Conservation (phyloP, 1,284 basidiomycete genomes). For the Malassezia nana region DNA sequence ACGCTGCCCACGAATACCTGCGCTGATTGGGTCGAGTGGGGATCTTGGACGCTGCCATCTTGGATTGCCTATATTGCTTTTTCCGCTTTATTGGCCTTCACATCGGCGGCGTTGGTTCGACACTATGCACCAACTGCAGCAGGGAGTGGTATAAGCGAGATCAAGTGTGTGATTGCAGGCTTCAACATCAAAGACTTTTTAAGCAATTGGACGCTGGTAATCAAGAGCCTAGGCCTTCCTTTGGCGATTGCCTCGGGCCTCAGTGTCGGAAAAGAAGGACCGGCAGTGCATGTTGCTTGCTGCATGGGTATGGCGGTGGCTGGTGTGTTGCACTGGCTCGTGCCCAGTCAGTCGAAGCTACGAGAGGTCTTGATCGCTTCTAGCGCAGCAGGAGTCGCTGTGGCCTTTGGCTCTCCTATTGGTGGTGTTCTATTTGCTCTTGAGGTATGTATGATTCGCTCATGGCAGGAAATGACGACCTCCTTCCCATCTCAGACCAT, state of each 20-base stretch:
- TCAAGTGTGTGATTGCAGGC: conserved; percentile 94
- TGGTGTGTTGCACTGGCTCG: conserved; percentile 68
- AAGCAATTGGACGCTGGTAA: conserved; percentile 77
- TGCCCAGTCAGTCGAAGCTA: conserved; percentile 87
- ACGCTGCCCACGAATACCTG: conserved; percentile 58
- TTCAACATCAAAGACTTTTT: conserved; percentile 95
- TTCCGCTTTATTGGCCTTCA: conserved; percentile 17
- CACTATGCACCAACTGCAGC: conserved; percentile 88
- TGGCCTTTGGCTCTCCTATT: conserved; percentile 93
- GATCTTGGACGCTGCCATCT: conserved; percentile 61
- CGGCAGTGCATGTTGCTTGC: conserved; percentile 93
- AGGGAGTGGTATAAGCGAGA: conserved; percentile 95
- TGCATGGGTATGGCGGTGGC: conserved; percentile 83
- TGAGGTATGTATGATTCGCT: too few relatives aligned
- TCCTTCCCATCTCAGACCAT: conserved; percentile 93
- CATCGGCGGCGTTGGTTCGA: conserved; percentile 70
- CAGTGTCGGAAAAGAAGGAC: conserved; percentile 96
- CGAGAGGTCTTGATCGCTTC: conserved; percentile 87
- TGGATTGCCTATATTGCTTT: conserved; percentile 72
- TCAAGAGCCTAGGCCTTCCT: conserved; percentile 80
- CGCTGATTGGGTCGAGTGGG: conserved; percentile 88
- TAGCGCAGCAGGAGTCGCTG: conserved; percentile 91
- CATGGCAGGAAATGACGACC: conserved; percentile 72
- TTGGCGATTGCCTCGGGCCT: conserved; percentile 85
- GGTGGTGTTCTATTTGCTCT: conserved; percentile 85